Evolutionary conservation across 2,329 filamentous ascomycete genomes (phyloP).

Genomic region (Clonostachys rhizophaga): DNA sequence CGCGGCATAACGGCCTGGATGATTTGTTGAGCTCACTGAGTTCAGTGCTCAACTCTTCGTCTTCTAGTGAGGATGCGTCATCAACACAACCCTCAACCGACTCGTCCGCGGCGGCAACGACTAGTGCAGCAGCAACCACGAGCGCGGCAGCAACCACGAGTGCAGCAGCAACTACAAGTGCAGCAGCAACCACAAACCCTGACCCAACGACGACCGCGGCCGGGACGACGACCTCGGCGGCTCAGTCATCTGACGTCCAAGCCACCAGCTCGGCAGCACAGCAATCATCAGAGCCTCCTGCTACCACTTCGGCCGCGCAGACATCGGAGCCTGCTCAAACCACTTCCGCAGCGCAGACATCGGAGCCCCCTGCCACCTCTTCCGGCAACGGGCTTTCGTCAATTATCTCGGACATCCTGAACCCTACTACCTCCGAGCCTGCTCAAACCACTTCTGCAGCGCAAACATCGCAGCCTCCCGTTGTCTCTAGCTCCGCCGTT

Average conservation of each 20-base stretch:
- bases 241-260: neutral
- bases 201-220: conserved; percentile 4
- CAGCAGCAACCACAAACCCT: neutral
- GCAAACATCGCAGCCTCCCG: neutral
- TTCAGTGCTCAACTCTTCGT: neutral
- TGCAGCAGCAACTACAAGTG: neutral
- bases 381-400: conserved; percentile 2
- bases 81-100: neutral
- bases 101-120: neutral
- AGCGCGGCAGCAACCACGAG: neutral
- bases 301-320: neutral
- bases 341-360: neutral
- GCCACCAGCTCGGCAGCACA: neutral
- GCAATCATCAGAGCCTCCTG: neutral
- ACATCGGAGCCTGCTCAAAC: conserved; percentile 4
- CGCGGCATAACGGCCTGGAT: neutral
- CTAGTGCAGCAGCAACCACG: neutral
- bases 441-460: too few relatives aligned
- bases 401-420: conserved; percentile 2
- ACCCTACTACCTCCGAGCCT: conserved; percentile 4
- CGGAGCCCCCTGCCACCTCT: neutral
- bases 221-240: neutral
- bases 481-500: neutral
- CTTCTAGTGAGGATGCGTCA: neutral
- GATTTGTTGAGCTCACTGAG: neutral